Base-by-base conservation (phyloP, 768 basidiomycete genomes). In the Podaxis sp. region DNA sequence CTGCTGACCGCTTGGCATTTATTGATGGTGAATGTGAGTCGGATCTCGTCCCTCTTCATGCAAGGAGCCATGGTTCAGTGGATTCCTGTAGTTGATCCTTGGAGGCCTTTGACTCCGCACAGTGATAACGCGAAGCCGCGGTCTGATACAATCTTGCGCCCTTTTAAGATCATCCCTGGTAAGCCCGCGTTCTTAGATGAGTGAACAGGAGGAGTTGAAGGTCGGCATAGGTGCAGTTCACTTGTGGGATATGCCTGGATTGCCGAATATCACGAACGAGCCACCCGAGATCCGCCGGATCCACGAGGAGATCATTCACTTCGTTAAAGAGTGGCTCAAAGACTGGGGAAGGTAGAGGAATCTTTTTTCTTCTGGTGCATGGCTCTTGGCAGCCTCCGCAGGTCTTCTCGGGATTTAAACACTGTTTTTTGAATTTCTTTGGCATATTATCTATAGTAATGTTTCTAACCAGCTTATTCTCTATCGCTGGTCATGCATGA, bases 151-250 rank as follows among this genome's bases (percentile, higher is more conserved):
- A 74, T 87, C 13, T 69, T 86, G 37, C 80, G 82, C 41, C 96
- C 96, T 0, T 93, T 93, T 76, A 95, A 95, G 72, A 68, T 96
- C 44, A 97, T 97, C 60, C 89, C 88, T 11, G 80, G 94, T 94
- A 66, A 26, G 87, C 79, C 12, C 15, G 15, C 5, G 20, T 36
- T 63, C 56, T 33, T 33, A 33, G 33, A 33, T 8, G 20, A 8
- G 22, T 48, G 40, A 4, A 24, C 37, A 38, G 22, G 15, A 8
- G 1, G 8, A 8, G 4, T 33, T 36, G 44, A 24, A 60, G 51
- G 20, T 36, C 38, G 48, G 3, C 52, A 6, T 63, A 90, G 89
- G 79, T 58, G 91, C 79, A 38, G 87, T 91, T 11, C 94, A 96
- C 68, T 87, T 88, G 67, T 89, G 81, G 64, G 84, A 85, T 61